Conservation (phyloP, 768 basidiomycete species). For the Mycena galericulata region DNA sequence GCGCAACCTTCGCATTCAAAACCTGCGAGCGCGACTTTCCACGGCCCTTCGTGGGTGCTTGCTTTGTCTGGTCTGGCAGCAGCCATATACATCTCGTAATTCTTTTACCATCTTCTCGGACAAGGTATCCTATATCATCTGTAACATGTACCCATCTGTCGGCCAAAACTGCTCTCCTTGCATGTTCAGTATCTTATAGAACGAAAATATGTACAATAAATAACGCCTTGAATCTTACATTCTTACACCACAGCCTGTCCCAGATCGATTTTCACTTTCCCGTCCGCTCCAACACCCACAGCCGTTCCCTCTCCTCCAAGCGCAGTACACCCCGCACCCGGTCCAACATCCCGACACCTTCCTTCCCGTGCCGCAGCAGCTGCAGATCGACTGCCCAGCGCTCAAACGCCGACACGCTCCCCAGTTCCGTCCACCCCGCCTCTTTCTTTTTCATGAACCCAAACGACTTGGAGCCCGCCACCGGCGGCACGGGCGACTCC, state of each 20-base stretch:
- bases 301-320: conserved; percentile 52
- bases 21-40: background rate
- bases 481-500: conserved; percentile 38
- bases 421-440: conserved; percentile 57
- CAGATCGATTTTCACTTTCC: background rate
- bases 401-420: conserved; percentile 58
- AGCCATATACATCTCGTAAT: background rate
- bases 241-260: background rate
- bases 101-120: background rate
- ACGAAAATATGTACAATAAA: background rate
- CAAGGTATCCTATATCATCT: background rate
- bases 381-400: conserved; percentile 45
- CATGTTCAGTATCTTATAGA: background rate
- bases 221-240: background rate
- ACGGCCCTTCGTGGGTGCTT: background rate
- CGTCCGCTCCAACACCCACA: conserved; percentile 63
- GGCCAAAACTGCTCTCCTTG: too few species aligned
- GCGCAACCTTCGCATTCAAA: background rate
- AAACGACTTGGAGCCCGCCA: conserved; percentile 1
- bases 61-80: background rate
- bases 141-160: background rate
- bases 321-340: conserved; percentile 45
- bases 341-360: conserved; percentile 36
- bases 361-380: conserved; percentile 32
- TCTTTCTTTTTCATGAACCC: conserved; percentile 36